phyloP scores from a whole-genome alignment of 2,329 filamentous ascomycete species.

The Talaromyces rugulosus region DNA sequence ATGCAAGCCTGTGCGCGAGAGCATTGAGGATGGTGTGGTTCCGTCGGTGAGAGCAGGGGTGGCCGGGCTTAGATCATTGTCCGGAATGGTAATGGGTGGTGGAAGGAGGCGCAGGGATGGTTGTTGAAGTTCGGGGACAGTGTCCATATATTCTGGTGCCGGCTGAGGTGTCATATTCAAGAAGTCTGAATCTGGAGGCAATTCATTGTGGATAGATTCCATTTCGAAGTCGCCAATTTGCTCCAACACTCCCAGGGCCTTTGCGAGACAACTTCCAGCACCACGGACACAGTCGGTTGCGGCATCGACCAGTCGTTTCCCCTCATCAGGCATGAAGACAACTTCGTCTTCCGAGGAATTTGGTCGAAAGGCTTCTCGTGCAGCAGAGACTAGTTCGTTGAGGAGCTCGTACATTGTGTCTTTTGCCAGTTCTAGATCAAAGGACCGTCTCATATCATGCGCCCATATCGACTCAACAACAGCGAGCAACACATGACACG shows the following conservation, averaged over 20 bases:
- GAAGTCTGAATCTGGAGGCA: conserved; percentile 11
- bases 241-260: conserved; percentile 80
- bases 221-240: conserved; percentile 88
- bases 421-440: conserved; percentile 64
- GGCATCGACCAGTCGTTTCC: conserved; percentile 68
- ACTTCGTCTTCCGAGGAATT: conserved; percentile 68
- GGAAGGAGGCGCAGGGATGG: conserved; percentile 39
- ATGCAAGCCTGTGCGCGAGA: conserved; percentile 37
- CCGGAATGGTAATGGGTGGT: conserved; percentile 44
- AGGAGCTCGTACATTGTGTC: conserved; percentile 75
- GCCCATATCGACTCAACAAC: conserved; percentile 79
- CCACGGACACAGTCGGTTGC: conserved; percentile 85
- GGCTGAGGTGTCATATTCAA: conserved; percentile 20
- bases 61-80: conserved; percentile 26
- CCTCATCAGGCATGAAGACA: conserved; percentile 75
- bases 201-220: conserved; percentile 52
- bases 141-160: conserved; percentile 7
- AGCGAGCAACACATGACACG: conserved; percentile 72
- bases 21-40: conserved; percentile 36
- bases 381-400: conserved; percentile 73
- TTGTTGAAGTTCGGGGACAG: conserved; percentile 19
- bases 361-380: conserved; percentile 70
- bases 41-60: conserved; percentile 35
- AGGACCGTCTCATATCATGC: conserved; percentile 66
- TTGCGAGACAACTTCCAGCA: conserved; percentile 85